Evolutionary conservation across 1,284 basidiomycete species (phyloP).

Genomic region (Ceratobasidium sp.): DNA sequence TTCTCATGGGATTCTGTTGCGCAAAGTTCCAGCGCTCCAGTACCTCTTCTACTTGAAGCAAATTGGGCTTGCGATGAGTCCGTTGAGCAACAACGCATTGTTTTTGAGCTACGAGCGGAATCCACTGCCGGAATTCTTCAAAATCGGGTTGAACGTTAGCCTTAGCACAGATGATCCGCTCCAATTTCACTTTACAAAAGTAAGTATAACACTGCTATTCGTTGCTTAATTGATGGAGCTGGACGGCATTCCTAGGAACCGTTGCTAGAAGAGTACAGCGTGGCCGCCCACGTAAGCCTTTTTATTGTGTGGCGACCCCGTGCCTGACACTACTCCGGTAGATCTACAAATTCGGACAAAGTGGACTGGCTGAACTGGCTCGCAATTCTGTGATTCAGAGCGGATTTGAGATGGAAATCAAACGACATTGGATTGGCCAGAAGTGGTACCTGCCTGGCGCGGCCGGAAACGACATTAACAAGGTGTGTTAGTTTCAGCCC

Average conservation of each 20-base stretch:
- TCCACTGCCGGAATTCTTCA: conserved; percentile 97
- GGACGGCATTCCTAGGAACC: conserved; percentile 74
- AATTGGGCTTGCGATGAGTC: conserved; percentile 98
- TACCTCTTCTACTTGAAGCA: conserved; percentile 97
- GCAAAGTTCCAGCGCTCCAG: conserved; percentile 95
- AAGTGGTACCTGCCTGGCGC: conserved; percentile 91
- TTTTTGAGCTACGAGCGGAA: conserved; percentile 98
- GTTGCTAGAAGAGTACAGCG: conserved; percentile 96
- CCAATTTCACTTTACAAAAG: conserved; percentile 98
- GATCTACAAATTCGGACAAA: conserved; percentile 93
- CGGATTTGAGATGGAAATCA: conserved; percentile 99
- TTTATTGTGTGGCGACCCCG: conserved; percentile 28
- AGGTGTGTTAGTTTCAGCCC: conserved; percentile 63
- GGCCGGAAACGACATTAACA: conserved; percentile 91
- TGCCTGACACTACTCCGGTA: conserved; percentile 54
- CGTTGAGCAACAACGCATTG: conserved; percentile 96
- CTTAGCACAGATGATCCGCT: conserved; percentile 96
- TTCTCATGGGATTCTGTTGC: conserved; percentile 96
- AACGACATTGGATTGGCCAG: conserved; percentile 95
- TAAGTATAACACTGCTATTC: conserved; percentile 54
- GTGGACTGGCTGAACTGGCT: conserved; percentile 88
- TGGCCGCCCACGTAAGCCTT: conserved; percentile 87
- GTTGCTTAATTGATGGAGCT: neutral
- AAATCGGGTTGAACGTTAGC: conserved; percentile 95
- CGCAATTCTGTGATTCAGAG: conserved; percentile 97